Conservation (phyloP, 1,284 basidiomycete genomes). For the Mycena citricolor region DNA sequence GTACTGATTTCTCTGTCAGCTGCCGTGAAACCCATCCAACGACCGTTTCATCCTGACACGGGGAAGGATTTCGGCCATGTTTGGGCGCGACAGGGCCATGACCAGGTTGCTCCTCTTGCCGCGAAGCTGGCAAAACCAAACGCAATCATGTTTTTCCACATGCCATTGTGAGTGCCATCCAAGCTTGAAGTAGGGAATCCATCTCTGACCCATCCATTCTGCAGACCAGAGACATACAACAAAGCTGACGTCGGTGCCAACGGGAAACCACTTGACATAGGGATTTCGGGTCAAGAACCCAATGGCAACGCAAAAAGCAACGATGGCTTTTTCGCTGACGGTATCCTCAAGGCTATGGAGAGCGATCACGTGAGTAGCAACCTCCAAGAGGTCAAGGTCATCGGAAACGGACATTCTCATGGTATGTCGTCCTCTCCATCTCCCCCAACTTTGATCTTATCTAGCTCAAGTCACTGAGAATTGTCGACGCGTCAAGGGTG, state of each 20-base stretch:
- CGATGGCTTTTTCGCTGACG: constrained; percentile 82
- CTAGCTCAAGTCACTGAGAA: constrained; percentile 72
- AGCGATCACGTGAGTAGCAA: constrained; percentile 54
- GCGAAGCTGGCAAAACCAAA: constrained; percentile 82
- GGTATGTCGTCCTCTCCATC: constrained; percentile 40
- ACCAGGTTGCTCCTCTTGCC: constrained; percentile 54
- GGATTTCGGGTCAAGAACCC: constrained; percentile 58
- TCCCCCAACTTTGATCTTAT: constrained; percentile 11
- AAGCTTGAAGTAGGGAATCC: too few species aligned
- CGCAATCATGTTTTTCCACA: constrained; percentile 94
- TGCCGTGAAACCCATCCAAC: constrained; percentile 67
- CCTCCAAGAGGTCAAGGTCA: constrained; percentile 73
- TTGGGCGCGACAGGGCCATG: constrained; percentile 53
- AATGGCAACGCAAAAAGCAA: constrained; percentile 69
- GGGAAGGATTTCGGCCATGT: constrained; percentile 64
- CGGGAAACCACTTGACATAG: constrained; percentile 64
- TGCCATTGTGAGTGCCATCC: constrained; percentile 81
- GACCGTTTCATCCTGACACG: constrained; percentile 79
- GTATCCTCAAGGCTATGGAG: constrained; percentile 65
- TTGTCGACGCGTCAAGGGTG: constrained; percentile 77
- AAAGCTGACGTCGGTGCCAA: constrained; percentile 60
- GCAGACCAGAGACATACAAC: constrained; percentile 60
- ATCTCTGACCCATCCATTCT: constrained; percentile 12
- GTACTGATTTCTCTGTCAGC: constrained; percentile 30
- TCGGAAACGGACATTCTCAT: constrained; percentile 88